Conservation (phyloP, 805 yeast species). For the Saccharomycopsis vini region DNA sequence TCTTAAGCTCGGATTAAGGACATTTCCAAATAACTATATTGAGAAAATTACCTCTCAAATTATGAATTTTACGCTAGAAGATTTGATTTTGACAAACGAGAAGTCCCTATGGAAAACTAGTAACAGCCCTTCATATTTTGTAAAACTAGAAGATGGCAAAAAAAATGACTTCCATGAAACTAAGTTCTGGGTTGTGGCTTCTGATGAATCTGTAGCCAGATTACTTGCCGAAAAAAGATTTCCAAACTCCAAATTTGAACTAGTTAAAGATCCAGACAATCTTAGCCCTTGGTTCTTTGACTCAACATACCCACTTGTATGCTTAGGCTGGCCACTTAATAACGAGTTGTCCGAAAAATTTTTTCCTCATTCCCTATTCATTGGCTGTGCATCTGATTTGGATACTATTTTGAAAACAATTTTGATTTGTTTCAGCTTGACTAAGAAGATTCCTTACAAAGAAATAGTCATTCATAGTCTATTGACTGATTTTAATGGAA, state of each 20-base stretch:
- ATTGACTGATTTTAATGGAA: conserved; percentile 97
- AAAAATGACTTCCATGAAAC: conserved; percentile 59
- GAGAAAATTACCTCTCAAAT: no score
- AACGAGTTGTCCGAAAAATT: conserved; percentile 53
- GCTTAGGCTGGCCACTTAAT: conserved; percentile 87
- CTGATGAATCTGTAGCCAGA: conserved; percentile 72
- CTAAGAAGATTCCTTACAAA: conserved; percentile 79
- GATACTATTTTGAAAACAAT: conserved; percentile 93
- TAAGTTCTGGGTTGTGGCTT: conserved; percentile 84
- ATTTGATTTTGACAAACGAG: no score
- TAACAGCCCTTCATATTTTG: conserved; percentile 83
- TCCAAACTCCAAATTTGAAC: conserved; percentile 50
- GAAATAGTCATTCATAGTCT: conserved; percentile 98
- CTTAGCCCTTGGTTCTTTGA: conserved; percentile 92
- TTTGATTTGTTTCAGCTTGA: conserved; percentile 75
- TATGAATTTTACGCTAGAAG: no score
- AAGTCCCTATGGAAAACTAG: conserved; percentile 2
- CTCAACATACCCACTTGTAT: conserved; percentile 94
- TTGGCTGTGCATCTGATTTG: conserved; percentile 98
- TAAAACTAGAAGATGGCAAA: conserved; percentile 33
- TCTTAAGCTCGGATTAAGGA: no score
- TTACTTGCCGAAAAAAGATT: conserved; percentile 68
- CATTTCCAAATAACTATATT: background rate
- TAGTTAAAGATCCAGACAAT: conserved; percentile 94
- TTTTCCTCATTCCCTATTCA: conserved; percentile 83